Evolutionary conservation across 805 yeast genomes (phyloP).

Genomic region (Lachancea sp.): DNA sequence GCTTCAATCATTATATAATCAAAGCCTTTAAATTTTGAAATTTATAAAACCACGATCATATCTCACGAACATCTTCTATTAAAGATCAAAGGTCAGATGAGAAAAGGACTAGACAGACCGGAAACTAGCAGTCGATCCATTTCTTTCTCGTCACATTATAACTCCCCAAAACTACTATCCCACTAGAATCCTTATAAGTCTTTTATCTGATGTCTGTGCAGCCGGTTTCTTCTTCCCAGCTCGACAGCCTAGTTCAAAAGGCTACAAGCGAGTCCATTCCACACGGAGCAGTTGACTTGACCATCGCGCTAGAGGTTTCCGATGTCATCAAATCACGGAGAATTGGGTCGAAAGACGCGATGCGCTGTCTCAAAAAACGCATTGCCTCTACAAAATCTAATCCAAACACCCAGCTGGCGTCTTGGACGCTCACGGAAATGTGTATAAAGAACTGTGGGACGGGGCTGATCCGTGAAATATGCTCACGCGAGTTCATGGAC

Average conservation of each 20-base stretch:
- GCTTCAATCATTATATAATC: too few species aligned
- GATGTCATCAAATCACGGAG: slow-evolving; percentile 80
- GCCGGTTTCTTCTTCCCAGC: slow-evolving; percentile 18
- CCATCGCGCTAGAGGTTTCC: slow-evolving; percentile 73
- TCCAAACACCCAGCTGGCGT: slow-evolving; percentile 72
- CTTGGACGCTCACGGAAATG: slow-evolving; percentile 72
- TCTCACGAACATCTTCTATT: too few species aligned
- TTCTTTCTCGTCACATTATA: too few species aligned
- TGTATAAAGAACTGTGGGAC: slow-evolving; percentile 91
- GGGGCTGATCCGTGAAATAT: slow-evolving; percentile 72
- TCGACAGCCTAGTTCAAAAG: slow-evolving; percentile 59
- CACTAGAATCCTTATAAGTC: background rate
- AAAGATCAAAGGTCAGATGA: too few species aligned
- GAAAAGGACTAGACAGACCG: too few species aligned
- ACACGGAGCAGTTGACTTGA: slow-evolving; percentile 77
- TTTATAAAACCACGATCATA: too few species aligned
- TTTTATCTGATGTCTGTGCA: slow-evolving; percentile 1
- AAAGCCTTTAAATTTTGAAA: too few species aligned
- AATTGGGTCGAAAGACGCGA: slow-evolving; percentile 71
- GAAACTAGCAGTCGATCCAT: too few species aligned
- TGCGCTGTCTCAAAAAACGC: slow-evolving; percentile 76
- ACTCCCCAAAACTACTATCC: too few species aligned
- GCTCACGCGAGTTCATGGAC: slow-evolving; percentile 82
- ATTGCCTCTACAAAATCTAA: slow-evolving; percentile 51
- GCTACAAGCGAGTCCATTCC: slow-evolving; percentile 92